A percentile compares a stretch with the other conserved stretches of the same genome.
Evolutionary conservation across 1,284 basidiomycete species (phyloP).

Genomic region (Ustilago loliicola): DNA sequence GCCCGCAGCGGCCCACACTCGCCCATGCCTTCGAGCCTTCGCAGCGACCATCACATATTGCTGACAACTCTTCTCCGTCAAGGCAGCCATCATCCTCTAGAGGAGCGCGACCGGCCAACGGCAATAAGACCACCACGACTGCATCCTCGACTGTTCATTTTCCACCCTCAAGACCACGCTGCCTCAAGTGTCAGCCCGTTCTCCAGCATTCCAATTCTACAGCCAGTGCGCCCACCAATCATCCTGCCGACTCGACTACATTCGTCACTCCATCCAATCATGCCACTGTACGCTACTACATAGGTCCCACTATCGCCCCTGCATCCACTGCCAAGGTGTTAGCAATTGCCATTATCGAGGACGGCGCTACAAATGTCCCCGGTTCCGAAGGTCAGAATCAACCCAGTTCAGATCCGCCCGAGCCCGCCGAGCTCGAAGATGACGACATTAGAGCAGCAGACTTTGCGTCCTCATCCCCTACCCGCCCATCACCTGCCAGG

Average conservation of each 20-base stretch:
- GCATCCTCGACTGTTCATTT: conserved; percentile 14
- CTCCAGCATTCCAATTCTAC: conserved; percentile 30
- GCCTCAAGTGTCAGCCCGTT: conserved; percentile 39
- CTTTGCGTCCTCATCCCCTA: background rate
- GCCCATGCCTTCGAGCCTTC: conserved; percentile 19
- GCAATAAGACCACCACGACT: background rate
- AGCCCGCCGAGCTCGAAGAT: background rate
- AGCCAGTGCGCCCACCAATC: conserved; percentile 17
- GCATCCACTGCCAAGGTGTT: conserved; percentile 34
- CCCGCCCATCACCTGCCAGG: background rate
- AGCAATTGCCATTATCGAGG: conserved; percentile 48
- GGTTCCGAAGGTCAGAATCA: background rate
- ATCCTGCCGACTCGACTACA: conserved; percentile 14
- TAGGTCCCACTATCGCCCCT: conserved; percentile 52
- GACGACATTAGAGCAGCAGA: conserved; percentile 20
- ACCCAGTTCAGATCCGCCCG: background rate
- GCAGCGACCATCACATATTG: background rate
- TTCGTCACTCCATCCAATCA: conserved; percentile 31
- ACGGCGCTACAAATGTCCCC: conserved; percentile 7
- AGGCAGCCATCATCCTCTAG: conserved; percentile 8
- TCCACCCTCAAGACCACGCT: conserved; percentile 29
- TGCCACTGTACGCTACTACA: conserved; percentile 37
- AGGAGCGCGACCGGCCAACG: background rate
- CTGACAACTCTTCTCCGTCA: conserved; percentile 1
- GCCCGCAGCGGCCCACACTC: background rate